phyloP scores from a whole-genome alignment of 305 asterid genomes.

The Stenogyne calaminthoides region DNA sequence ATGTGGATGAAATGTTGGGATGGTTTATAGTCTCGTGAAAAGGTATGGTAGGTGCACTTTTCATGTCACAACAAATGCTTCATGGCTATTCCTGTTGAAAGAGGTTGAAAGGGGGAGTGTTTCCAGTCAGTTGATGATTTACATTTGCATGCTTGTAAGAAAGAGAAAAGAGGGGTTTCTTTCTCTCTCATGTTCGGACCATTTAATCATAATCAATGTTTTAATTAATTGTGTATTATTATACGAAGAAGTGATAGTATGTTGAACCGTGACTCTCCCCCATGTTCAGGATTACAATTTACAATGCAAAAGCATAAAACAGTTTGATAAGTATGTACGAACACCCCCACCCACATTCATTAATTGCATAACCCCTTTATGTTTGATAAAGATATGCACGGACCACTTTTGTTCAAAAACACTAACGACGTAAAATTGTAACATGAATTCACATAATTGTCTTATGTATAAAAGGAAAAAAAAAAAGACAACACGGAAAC shows the following conservation, averaged over 20 bases:
- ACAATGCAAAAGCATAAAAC: neutral
- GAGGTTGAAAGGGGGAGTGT: neutral
- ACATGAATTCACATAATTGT: no score
- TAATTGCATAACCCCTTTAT: no score
- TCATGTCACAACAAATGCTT: conserved; percentile 33
- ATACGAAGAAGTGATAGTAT: neutral
- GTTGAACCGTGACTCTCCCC: neutral
- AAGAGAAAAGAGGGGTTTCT: neutral
- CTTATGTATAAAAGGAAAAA: no score
- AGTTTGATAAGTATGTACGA: no score
- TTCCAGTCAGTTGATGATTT: neutral
- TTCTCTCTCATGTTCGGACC: neutral
- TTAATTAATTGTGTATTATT: neutral
- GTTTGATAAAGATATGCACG: no score
- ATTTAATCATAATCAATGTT: neutral
- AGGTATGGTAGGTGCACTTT: conserved; percentile 39
- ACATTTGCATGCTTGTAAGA: neutral
- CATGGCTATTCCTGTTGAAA: conserved; percentile 3
- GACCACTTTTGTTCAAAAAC: no score
- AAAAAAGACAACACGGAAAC: no score
- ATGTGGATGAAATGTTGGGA: conserved; percentile 33
- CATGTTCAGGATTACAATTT: neutral
- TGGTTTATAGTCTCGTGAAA: conserved; percentile 46
- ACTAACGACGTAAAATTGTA: no score
- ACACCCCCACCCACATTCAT: no score